These are phyloP conservation scores for Penicillium thymicola DNA, from an alignment of 2,329 filamentous ascomycete species.

Conservation along the genomic window DNA sequence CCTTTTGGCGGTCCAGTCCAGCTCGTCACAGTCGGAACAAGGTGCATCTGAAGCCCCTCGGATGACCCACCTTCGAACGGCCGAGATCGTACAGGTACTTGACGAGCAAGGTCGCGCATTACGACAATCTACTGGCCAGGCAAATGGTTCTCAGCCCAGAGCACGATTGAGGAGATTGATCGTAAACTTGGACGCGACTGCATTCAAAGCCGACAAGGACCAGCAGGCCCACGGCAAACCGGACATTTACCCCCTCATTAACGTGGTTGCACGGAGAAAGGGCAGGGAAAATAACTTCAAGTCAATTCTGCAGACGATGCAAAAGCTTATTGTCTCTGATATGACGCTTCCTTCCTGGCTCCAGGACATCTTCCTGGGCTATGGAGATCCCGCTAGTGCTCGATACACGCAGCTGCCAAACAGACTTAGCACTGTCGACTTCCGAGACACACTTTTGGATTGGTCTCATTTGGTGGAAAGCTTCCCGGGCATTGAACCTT, in stretches of 20 bases:
- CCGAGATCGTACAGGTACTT: conserved; percentile 79
- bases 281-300: conserved; percentile 97
- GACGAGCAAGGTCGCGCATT: conserved; percentile 79
- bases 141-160: conserved; percentile 60
- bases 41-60: conserved; percentile 57
- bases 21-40: conserved; percentile 33
- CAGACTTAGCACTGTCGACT: conserved; percentile 75
- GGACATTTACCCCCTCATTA: conserved; percentile 80
- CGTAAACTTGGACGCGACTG: conserved; percentile 73
- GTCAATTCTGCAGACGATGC: conserved; percentile 86
- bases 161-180: conserved; percentile 67
- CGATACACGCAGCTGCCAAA: conserved; percentile 80
- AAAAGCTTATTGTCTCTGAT: conserved; percentile 77
- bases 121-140: conserved; percentile 56
- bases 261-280: conserved; percentile 77
- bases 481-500: conserved; percentile 81
- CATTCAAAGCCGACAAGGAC: conserved; percentile 75
- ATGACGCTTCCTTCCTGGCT: conserved; percentile 86
- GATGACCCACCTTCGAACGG: conserved; percentile 70
- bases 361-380: conserved; percentile 95
- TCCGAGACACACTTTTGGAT: conserved; percentile 89
- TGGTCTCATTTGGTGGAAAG: conserved; percentile 93
- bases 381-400: conserved; percentile 85
- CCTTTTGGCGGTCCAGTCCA: conserved; percentile 69
- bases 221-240: conserved; percentile 62